phyloP scores from a whole-genome alignment of 495 filamentous ascomycete species.

The Penicillium manginii region DNA sequence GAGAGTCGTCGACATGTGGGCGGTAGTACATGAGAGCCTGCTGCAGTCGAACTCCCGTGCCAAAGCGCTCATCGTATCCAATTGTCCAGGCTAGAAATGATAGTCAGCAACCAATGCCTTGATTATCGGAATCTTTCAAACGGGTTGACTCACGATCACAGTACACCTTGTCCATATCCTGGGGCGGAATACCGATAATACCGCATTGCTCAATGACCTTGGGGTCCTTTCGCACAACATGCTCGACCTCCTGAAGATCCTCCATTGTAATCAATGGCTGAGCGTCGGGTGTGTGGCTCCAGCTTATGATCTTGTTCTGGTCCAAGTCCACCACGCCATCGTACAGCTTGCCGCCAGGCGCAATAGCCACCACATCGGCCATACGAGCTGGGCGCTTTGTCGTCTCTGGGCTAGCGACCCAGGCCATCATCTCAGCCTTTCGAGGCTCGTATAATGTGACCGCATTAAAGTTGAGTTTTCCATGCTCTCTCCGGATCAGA shows the following conservation, averaged over 20 bases:
- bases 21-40: slow-evolving; percentile 97
- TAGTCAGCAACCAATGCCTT: background rate
- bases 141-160: slow-evolving; percentile 68
- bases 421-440: slow-evolving; percentile 85
- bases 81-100: slow-evolving; percentile 80
- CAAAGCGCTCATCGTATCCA: slow-evolving; percentile 91
- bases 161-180: slow-evolving; percentile 92
- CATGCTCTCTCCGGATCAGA: slow-evolving; percentile 72
- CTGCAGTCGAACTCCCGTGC: slow-evolving; percentile 78
- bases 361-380: slow-evolving; percentile 88
- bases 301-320: slow-evolving; percentile 70
- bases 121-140: slow-evolving; percentile 15
- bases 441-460: slow-evolving; percentile 86
- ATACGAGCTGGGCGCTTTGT: slow-evolving; percentile 68
- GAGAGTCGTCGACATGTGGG: slow-evolving; percentile 81
- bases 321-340: slow-evolving; percentile 83
- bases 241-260: slow-evolving; percentile 87
- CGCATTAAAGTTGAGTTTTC: slow-evolving; percentile 80
- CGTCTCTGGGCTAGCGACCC: slow-evolving; percentile 67
- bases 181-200: slow-evolving; percentile 79
- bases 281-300: slow-evolving; percentile 77
- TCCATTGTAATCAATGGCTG: slow-evolving; percentile 97
- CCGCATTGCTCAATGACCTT: slow-evolving; percentile 93
- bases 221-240: slow-evolving; percentile 75
- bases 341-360: slow-evolving; percentile 75